Base-by-base conservation (phyloP, 441 rosid genomes). In the Erodium texanum region DNA sequence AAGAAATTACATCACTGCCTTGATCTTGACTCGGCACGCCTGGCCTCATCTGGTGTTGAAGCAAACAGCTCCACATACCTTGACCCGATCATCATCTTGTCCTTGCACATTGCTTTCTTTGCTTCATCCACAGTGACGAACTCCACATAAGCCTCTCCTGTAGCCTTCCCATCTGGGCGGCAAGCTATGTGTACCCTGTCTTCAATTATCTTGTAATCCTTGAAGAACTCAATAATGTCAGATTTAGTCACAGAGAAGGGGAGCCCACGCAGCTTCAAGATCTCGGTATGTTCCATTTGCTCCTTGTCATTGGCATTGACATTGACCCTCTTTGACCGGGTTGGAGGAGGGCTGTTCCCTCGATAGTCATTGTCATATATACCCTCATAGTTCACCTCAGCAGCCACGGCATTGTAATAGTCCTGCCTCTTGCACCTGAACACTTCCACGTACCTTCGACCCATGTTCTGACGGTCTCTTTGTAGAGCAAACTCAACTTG, bases 81-180 rank as follows among this genome's bases (percentile, higher is more conserved):
- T 2, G 88, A 76, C 36, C 97, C 94, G 15, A 92, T 87, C 19
- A 84, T 83, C 98, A 85, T 86, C 86, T 87, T 92, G 80, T 92
- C 96, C 81, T 84, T 92, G 71, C 74, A 68, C 96, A 92, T 92
- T 3, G 98, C 96, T 69, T 80, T 81, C 80, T 77, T 88, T 1
- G 96, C 96, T 80, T 89, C 98, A 3, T 85, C 96, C 0, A 70
- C 72, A 0, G 94, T 84, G 68, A 73, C 77, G 78, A 92, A 92
- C 83, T 86, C 96, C 68, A 86, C 97, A 70, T 73, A 92, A 10
- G 96, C 96, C 78, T 92, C 95, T 27, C 98, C 96, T 0, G 96
- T 92, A 77, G 98, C 92, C 76, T 86, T 89, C 71, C 98, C 98
- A 76, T 89, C 96, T 4, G 93, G 88, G 48, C 95, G 87, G 78